Percentiles rank a stretch among this genome's conserved stretches.
Evolutionary conservation across 768 basidiomycete species (phyloP).

Genomic region (Tylopilus plumbeoviolaceoides): DNA sequence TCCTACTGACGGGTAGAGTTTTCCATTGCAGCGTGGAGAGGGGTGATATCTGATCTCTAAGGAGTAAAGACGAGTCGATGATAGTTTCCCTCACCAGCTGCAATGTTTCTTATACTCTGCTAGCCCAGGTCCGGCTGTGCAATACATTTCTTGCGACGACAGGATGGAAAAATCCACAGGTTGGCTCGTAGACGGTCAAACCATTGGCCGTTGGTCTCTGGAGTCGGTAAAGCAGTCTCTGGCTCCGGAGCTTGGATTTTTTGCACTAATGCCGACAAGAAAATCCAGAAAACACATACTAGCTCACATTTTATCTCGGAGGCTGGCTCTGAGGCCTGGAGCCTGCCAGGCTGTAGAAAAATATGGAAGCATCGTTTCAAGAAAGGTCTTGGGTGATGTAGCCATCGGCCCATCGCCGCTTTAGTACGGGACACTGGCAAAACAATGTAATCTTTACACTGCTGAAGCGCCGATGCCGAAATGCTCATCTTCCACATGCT

Average conservation of each 20-base stretch:
- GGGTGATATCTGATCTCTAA: not conserved
- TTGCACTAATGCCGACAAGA: not conserved
- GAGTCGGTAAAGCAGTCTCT: not conserved
- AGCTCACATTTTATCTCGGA: conserved; percentile 1
- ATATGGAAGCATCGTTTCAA: not conserved
- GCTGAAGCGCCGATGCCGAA: not conserved
- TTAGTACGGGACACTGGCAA: too few species aligned
- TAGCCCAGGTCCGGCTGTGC: conserved; percentile 7
- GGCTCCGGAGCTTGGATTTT: not conserved
- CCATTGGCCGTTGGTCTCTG: conserved; percentile 5
- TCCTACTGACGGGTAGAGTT: conserved; percentile 10
- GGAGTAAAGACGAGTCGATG: not conserved
- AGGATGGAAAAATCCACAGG: conserved; percentile 17
- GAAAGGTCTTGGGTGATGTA: not conserved
- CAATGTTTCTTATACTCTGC: conserved; percentile 15
- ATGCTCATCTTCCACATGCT: not conserved
- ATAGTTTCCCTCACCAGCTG: not conserved
- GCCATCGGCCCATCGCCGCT: not conserved
- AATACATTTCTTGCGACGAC: conserved; percentile 3
- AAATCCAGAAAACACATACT: not conserved
- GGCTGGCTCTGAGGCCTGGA: conserved; percentile 16
- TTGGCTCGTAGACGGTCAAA: conserved; percentile 13
- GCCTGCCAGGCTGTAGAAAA: conserved; percentile 21
- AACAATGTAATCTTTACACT: not conserved
- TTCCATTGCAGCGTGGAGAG: conserved; percentile 1